Evolutionary conservation across 2,329 filamentous ascomycete genomes (phyloP), one percentile per base, ranked within the genome.

Genomic region (Ophiocordyceps robertsii): DNA sequence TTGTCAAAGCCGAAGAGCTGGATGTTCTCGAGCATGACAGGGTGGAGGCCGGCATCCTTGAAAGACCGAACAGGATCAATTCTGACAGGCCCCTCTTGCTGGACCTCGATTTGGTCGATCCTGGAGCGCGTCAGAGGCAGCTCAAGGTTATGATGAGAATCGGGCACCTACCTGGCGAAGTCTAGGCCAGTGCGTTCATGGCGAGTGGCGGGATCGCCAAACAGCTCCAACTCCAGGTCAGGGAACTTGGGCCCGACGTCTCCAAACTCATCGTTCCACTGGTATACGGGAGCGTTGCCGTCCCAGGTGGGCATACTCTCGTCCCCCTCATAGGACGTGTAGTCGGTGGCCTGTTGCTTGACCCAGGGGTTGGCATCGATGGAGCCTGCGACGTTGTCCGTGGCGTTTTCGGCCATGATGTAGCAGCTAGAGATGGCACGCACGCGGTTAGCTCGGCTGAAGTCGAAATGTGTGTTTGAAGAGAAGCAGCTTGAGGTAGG

Each of bases 251-350:
- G 88, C 7, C 82, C 90, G 42, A 98, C 69, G 35, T 96, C 90
- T 2, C 90, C 92, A 51, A 73, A 84, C 3, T 94, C 86, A 11
- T 88, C 87, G 16, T 79, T 72, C 83, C 84, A 96, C 54, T 89
- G 77, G 52, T 96, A 96, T 37, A 83, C 69, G 0, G 57, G 64
- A n/a, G 77, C 80, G 43, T 74, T 73, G 32, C 66, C 60, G 13
- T 70, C 73, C 63, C 70, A 77, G 3, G 57, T 53, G 11, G 53
- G 53, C 7, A 40, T 33, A 5, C 38, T 42, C 6, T 53, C 46
- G 4, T 40, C 44, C 4, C 46, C 35, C 1, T 46, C 30, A 37
- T 56, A 31, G 5, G 58, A 49, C 13, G 57, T 53, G 54, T 80
- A 79, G 51, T 77, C 65, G 51, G 71, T 68, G 0, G 66, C 59